Evolutionary conservation across 2,329 filamentous ascomycete genomes (phyloP).

Genomic region (Colletotrichum euphorbiae): DNA sequence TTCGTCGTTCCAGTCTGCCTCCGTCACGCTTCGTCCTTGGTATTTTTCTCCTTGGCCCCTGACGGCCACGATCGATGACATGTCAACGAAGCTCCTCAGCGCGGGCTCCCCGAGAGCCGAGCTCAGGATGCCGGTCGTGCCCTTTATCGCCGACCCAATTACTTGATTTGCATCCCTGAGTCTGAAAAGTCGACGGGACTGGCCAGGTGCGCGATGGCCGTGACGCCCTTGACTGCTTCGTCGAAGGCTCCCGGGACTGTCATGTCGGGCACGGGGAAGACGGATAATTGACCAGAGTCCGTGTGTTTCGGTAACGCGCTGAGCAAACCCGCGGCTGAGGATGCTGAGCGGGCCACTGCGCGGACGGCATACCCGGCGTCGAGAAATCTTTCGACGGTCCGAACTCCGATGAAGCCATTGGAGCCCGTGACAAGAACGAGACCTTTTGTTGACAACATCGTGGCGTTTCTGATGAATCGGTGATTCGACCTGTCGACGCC

Average conservation of each 20-base stretch:
- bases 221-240: slow-evolving; percentile 49
- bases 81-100: slow-evolving; percentile 50
- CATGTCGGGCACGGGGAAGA: slow-evolving; percentile 51
- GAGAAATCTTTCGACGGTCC: slow-evolving; percentile 52
- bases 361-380: slow-evolving; percentile 52
- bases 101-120: slow-evolving; percentile 54
- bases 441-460: slow-evolving; percentile 23
- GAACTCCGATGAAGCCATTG: slow-evolving; percentile 54
- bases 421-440: slow-evolving; percentile 52
- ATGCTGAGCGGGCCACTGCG: slow-evolving; percentile 50
- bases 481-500: not conserved
- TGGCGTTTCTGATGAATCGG: not conserved
- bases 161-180: slow-evolving; percentile 54
- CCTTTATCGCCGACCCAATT: slow-evolving; percentile 53
- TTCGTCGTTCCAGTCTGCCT: slow-evolving; percentile 48
- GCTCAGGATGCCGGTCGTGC: slow-evolving; percentile 52
- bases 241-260: slow-evolving; percentile 49
- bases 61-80: slow-evolving; percentile 43
- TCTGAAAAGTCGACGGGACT: slow-evolving; percentile 51
- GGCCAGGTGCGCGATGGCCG: slow-evolving; percentile 59
- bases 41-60: slow-evolving; percentile 18
- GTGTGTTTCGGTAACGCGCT: slow-evolving; percentile 41
- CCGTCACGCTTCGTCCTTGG: slow-evolving; percentile 36
- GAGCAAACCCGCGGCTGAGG: slow-evolving; percentile 40
- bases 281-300: slow-evolving; percentile 40